Evolutionary conservation across 148 eudicot genomes (phyloP), one percentile per base, ranked within the genome.

Genomic region (Nyssa sinensis): DNA sequence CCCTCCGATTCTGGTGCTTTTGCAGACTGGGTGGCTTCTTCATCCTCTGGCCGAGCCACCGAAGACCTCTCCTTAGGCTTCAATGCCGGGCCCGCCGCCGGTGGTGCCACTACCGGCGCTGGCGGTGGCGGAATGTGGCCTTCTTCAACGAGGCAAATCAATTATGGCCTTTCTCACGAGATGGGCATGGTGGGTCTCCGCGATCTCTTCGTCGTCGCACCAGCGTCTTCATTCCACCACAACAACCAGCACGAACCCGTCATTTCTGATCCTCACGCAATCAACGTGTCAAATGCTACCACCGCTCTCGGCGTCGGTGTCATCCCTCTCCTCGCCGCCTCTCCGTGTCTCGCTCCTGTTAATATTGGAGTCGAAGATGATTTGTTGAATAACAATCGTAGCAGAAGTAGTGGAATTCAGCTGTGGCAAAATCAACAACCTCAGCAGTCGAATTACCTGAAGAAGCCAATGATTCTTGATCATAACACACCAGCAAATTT

Each of bases 311-410:
- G 87, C 2, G 85, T 91, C 29, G 92, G 98, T 5, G 92, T 93
- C 8, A 86, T 94, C 24, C 98, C 97, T 0, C 88, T 91, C 62
- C 82, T 89, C 41, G 71, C 86, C 1, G 82, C 96, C 13, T 35
- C 86, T 14, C 87, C 88, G 11, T 79, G 84, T 32, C 65, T 79
- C 37, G 39, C 72, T 41, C 69, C 10, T n/a, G 71, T 58, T 69
- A 58, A 39, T 0, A 76, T 41, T 1, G 72, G 59, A 1, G 77
- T 31, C 5, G 77, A 76, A 4, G 81, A 67, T 0, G 82, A 77
- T 35, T 34, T 72, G 1, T 17, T 72, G 62, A 67, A 76, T 24
- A 66, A 5, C 61, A 73, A 30, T 53, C 81, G 80, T 3, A 53
- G n/a, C n/a, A n/a, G n/a, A n/a, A n/a, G 84, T 5, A 66, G 80